These are phyloP conservation scores for Solanum hybrid DNA, from an alignment of 305 asterid species.

Conservation along the genomic window DNA sequence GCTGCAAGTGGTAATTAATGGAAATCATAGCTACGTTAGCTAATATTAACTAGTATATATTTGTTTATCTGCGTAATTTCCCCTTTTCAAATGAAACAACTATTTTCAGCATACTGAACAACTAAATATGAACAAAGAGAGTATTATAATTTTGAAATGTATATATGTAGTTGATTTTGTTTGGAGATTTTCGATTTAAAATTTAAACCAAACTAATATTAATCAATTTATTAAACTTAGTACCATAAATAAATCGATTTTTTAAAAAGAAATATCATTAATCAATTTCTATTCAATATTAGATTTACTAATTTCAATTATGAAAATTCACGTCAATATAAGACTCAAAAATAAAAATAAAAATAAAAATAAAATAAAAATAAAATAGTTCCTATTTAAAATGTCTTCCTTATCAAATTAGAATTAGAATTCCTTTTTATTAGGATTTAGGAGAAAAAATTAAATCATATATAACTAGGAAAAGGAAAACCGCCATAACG, in stretches of 20 bases:
- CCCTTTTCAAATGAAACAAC: too few relatives aligned
- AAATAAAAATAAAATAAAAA: background rate
- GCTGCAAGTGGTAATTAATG: too few relatives aligned
- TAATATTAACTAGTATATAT: too few relatives aligned
- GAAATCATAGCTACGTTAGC: too few relatives aligned
- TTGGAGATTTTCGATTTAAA: background rate
- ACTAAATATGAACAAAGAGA: background rate
- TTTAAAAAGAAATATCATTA: too few relatives aligned
- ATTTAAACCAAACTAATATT: background rate
- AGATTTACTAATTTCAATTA: background rate
- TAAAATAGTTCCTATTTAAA: background rate
- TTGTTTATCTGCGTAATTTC: too few relatives aligned
- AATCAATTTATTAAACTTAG: background rate
- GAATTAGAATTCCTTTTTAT: background rate
- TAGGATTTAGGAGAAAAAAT: background rate
- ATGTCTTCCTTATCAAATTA: background rate
- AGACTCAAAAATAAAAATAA: background rate
- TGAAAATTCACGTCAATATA: background rate
- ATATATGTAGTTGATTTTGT: background rate
- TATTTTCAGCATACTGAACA: background rate
- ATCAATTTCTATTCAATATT: background rate
- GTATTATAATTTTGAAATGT: background rate
- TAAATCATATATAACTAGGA: background rate
- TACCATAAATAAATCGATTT: background rate
- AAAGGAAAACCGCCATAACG: background rate